phyloP scores from a whole-genome alignment of 108 stramenopile species.

The Pseudonitzschia delicatissima region DNA sequence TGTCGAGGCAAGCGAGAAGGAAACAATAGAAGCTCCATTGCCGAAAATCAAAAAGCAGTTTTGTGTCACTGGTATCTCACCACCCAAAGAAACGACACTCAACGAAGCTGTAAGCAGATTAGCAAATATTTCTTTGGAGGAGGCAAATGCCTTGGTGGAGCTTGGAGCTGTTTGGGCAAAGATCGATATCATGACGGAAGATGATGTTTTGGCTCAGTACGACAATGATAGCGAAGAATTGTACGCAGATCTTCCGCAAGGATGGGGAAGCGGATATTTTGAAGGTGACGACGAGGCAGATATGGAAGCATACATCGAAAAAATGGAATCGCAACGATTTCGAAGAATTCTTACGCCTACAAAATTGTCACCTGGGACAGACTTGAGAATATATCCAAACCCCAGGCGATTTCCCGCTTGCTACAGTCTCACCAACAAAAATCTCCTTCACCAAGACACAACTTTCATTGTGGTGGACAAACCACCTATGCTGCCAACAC shows the following conservation, averaged over 20 bases:
- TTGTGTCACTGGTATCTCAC: slow-evolving; percentile 74
- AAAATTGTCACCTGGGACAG: slow-evolving; percentile 69
- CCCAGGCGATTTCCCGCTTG: slow-evolving; percentile 81
- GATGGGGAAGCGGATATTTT: slow-evolving; percentile 49
- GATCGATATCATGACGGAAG: slow-evolving; percentile 71
- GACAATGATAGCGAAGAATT: slow-evolving; percentile 30
- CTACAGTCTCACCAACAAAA: slow-evolving; percentile 46
- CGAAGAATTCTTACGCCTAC: slow-evolving; percentile 66
- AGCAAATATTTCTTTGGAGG: slow-evolving; percentile 46
- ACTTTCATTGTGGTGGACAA: slow-evolving; percentile 90
- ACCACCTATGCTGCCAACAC: slow-evolving; percentile 86
- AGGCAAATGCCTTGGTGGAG: slow-evolving; percentile 71
- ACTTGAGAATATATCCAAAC: slow-evolving; percentile 76
- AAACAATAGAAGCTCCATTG: slow-evolving; percentile 6
- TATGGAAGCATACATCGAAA: slow-evolving; percentile 66
- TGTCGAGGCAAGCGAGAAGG: slow-evolving; percentile 5
- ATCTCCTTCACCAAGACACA: slow-evolving; percentile 79
- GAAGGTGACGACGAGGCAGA: slow-evolving; percentile 33
- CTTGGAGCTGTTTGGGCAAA: slow-evolving; percentile 88
- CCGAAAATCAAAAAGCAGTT: slow-evolving; percentile 27
- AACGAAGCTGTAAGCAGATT: slow-evolving; percentile 74
- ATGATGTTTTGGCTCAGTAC: slow-evolving; percentile 72
- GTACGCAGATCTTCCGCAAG: slow-evolving; percentile 52
- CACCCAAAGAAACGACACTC: slow-evolving; percentile 49
- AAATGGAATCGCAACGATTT: slow-evolving; percentile 63